These are phyloP conservation scores for Metschnikowia aberdeeniae DNA, from an alignment of 805 yeast genomes.

Conservation along the genomic window DNA sequence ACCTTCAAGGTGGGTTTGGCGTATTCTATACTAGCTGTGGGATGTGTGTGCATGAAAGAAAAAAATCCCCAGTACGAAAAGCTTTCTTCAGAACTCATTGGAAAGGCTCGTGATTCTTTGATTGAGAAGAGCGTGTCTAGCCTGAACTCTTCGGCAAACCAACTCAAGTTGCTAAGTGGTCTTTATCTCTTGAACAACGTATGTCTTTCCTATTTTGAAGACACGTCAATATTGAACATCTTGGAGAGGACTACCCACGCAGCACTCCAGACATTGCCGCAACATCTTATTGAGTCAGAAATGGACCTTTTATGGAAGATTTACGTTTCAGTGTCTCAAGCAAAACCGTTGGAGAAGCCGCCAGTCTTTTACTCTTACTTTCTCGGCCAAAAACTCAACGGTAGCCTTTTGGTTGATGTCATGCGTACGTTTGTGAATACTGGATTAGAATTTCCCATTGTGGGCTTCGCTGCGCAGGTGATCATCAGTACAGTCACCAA, in stretches of 20 bases:
- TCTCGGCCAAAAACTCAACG: conserved; percentile 1
- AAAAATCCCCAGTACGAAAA: conserved; percentile 27
- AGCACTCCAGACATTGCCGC: conserved; percentile 35
- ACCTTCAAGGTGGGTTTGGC: conserved; percentile 38
- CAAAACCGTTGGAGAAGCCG: conserved; percentile 22
- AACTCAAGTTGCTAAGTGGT: conserved; percentile 17
- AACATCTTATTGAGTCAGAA: conserved; percentile 28
- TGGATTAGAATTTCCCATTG: not conserved
- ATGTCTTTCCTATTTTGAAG: conserved; percentile 41
- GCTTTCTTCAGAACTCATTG: conserved; percentile 31
- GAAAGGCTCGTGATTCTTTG: conserved; percentile 43
- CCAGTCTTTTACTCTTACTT: conserved; percentile 21
- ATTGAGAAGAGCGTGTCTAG: conserved; percentile 33
- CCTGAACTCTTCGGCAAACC: conserved; percentile 20
- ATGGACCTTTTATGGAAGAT: conserved; percentile 45
- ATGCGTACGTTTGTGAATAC: not conserved
- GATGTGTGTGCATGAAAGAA: conserved; percentile 25
- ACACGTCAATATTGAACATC: conserved; percentile 46
- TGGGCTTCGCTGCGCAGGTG: not conserved
- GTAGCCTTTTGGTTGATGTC: not conserved
- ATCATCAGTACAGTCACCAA: conserved; percentile 29
- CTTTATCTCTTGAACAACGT: conserved; percentile 43
- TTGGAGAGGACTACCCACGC: conserved; percentile 45
- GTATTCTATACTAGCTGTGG: conserved; percentile 44
- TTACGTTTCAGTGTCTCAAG: conserved; percentile 43